phyloP scores from a whole-genome alignment of 2,329 filamentous ascomycete genomes.

The Lecanosticta acicola region DNA sequence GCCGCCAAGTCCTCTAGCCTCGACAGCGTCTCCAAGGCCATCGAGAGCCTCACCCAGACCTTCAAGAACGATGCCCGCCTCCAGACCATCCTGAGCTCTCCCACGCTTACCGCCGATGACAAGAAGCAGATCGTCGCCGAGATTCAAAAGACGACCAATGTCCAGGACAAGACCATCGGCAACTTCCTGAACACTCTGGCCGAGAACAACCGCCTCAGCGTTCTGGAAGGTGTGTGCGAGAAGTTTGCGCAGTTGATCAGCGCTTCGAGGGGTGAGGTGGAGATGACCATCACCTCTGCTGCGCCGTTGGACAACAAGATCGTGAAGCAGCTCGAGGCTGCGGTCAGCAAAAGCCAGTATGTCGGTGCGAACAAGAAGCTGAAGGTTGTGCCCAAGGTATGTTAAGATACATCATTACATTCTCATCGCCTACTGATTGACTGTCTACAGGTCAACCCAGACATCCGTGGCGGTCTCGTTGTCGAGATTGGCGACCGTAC shows the following conservation, averaged over 20 bases:
- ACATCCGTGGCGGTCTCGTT: slow-evolving; percentile 86
- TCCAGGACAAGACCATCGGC: slow-evolving; percentile 69
- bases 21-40: slow-evolving; percentile 76
- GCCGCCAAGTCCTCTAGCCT: slow-evolving; percentile 81
- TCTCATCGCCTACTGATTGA: neutral
- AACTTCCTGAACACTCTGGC: slow-evolving; percentile 88
- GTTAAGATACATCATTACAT: slow-evolving; percentile 32
- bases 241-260: slow-evolving; percentile 88
- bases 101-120: slow-evolving; percentile 71
- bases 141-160: slow-evolving; percentile 75
- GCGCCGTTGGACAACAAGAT: slow-evolving; percentile 83
- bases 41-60: slow-evolving; percentile 64
- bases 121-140: slow-evolving; percentile 82
- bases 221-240: slow-evolving; percentile 73
- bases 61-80: slow-evolving; percentile 84
- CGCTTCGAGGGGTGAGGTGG: slow-evolving; percentile 85
- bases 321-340: slow-evolving; percentile 76
- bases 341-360: slow-evolving; percentile 84
- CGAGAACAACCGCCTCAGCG: slow-evolving; percentile 89
- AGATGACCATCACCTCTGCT: slow-evolving; percentile 86
- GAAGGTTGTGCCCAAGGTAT: slow-evolving; percentile 82
- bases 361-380: slow-evolving; percentile 91
- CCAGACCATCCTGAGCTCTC: slow-evolving; percentile 65
- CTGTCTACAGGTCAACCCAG: slow-evolving; percentile 71
- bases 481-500: slow-evolving; percentile 97